phyloP scores from a whole-genome alignment of 495 filamentous ascomycete species.

The Ascodesmis nigricans region DNA sequence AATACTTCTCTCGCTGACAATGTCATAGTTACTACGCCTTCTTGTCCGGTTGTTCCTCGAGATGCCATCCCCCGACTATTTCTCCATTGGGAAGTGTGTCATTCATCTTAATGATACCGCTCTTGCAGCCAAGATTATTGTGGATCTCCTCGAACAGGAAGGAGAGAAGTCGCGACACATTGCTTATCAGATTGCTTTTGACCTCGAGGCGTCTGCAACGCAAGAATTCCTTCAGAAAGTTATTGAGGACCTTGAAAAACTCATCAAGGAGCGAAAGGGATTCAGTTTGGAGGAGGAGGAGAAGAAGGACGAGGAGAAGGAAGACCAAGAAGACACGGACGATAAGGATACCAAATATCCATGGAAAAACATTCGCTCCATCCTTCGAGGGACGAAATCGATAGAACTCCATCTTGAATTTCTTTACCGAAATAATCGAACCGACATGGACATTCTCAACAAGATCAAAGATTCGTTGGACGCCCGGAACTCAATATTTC shows the following conservation, averaged over 20 bases:
- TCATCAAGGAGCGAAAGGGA: too few relatives aligned
- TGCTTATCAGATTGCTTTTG: conserved; percentile 94
- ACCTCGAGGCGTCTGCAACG: conserved; percentile 92
- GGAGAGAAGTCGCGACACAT: conserved; percentile 56
- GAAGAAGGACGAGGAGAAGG: conserved; percentile 25
- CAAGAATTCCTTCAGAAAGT: conserved; percentile 91
- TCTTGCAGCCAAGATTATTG: conserved; percentile 72
- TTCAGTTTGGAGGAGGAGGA: conserved; percentile 30
- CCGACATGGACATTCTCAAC: conserved; percentile 71
- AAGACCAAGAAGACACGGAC: conserved; percentile 17
- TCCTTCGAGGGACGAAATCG: conserved; percentile 72
- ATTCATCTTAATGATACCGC: conserved; percentile 86
- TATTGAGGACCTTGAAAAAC: conserved; percentile 38
- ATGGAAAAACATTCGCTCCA: conserved; percentile 60
- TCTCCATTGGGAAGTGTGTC: conserved; percentile 93
- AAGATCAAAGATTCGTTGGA: conserved; percentile 91
- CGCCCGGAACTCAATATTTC: conserved; percentile 92
- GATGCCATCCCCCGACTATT: conserved; percentile 69
- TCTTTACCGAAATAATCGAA: conserved; percentile 80
- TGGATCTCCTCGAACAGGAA: conserved; percentile 57
- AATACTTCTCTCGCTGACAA: not conserved
- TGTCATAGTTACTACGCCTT: conserved; percentile 10
- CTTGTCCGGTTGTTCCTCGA: conserved; percentile 15
- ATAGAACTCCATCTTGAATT: conserved; percentile 92
- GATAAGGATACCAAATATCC: conserved; percentile 28